phyloP scores from a whole-genome alignment of 2,329 filamentous ascomycete species.

The Diaporthe amygdali region DNA sequence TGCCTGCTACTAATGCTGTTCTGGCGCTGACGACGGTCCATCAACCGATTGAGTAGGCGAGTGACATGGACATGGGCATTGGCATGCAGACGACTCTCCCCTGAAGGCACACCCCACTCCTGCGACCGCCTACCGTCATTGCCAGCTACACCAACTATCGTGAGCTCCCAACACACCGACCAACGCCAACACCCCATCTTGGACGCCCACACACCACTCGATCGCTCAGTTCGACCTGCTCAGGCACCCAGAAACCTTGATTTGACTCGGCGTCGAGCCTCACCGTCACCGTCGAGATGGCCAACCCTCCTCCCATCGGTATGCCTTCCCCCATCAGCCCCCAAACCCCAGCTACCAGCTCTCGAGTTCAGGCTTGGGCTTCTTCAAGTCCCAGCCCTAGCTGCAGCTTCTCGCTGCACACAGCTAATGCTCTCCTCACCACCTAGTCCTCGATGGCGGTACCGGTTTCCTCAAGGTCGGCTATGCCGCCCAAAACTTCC shows the following conservation, averaged over 20 bases:
- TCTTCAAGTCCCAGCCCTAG: not conserved
- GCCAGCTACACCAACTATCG: constrained; percentile 6
- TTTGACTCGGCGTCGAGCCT: constrained; percentile 30
- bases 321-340: constrained; percentile 36
- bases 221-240: not conserved
- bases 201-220: not conserved
- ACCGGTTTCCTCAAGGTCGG: constrained; percentile 99
- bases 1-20: not conserved
- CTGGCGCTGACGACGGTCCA: not conserved
- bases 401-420: constrained; percentile 11
- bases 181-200: not conserved
- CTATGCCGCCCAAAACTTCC: constrained; percentile 99
- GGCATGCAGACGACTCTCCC: constrained; percentile 15
- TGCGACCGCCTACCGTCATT: constrained; percentile 24
- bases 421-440: constrained; percentile 7
- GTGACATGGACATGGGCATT: constrained; percentile 4
- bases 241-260: not conserved
- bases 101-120: constrained; percentile 27
- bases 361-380: not conserved
- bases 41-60: not conserved
- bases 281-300: constrained; percentile 46
- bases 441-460: constrained; percentile 94
- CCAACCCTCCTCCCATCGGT: constrained; percentile 60
- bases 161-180: constrained; percentile 15
- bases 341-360: not conserved